phyloP scores from a whole-genome alignment of 495 filamentous ascomycete species.

The Rostrohypoxylon terebratum region DNA sequence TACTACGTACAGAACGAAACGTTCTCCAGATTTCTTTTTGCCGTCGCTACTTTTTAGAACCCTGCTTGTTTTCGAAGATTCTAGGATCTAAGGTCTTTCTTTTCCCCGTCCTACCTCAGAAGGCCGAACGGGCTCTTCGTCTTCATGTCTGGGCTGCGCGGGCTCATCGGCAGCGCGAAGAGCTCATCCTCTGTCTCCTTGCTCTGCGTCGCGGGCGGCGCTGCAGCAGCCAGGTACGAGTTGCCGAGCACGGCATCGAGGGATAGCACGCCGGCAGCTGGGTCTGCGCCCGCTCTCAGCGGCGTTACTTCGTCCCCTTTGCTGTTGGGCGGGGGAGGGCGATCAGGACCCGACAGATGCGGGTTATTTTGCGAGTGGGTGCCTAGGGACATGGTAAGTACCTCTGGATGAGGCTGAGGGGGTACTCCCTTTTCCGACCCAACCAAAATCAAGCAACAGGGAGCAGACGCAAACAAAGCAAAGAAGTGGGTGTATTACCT shows the following conservation, averaged over 20 bases:
- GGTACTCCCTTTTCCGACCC: not conserved
- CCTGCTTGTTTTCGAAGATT: not conserved
- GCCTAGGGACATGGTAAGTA: conserved; percentile 17
- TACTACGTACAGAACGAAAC: not conserved
- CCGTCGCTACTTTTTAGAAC: not conserved
- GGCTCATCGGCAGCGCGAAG: conserved; percentile 84
- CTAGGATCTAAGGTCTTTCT: not conserved
- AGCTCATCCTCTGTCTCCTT: conserved; percentile 75
- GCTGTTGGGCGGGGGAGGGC: conserved; percentile 68
- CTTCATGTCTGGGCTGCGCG: conserved; percentile 80
- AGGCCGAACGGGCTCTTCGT: conserved; percentile 75
- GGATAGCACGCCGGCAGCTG: conserved; percentile 52
- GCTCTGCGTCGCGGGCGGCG: conserved; percentile 43
- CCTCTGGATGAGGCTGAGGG: not conserved
- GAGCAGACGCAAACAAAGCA: not conserved
- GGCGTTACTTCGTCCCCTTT: conserved; percentile 13
- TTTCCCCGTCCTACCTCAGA: conserved; percentile 43
- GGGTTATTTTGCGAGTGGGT: conserved; percentile 21
- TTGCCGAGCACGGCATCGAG: conserved; percentile 60
- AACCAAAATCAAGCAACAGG: not conserved
- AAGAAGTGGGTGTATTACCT: conserved; percentile 51
- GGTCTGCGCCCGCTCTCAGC: conserved; percentile 44
- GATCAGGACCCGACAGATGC: conserved; percentile 39
- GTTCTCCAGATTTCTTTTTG: not conserved
- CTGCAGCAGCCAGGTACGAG: conserved; percentile 47